Percentiles rank a stretch among this genome's conserved stretches.
These are phyloP conservation scores for Scalesia atractyloides DNA, from an alignment of 129 eudicot species.

Conservation along the genomic window DNA sequence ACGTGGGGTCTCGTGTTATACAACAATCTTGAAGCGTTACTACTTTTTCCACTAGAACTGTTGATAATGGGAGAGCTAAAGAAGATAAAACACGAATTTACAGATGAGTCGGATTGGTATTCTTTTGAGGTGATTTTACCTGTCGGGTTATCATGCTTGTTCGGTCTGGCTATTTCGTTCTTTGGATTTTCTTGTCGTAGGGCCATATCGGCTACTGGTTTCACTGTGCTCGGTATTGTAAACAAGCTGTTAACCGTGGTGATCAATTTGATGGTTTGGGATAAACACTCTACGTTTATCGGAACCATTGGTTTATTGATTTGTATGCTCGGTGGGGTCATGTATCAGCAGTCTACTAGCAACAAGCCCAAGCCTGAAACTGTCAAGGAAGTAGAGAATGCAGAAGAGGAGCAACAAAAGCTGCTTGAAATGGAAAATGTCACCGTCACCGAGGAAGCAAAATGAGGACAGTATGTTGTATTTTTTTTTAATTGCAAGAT, in stretches of 20 bases:
- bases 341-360: conserved; percentile 93
- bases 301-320: conserved; percentile 96
- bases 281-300: conserved; percentile 75
- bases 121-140: conserved; percentile 82
- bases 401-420: conserved; percentile 62
- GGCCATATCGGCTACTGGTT: conserved; percentile 97
- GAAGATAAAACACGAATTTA: conserved; percentile 83
- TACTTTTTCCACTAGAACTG: conserved; percentile 88
- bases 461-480: conserved; percentile 26
- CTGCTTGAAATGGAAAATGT: conserved; percentile 71
- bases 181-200: conserved; percentile 97
- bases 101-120: conserved; percentile 86
- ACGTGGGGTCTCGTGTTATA: conserved; percentile 98
- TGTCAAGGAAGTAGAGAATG: conserved; percentile 38
- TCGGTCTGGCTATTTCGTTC: conserved; percentile 95
- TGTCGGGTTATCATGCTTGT: conserved; percentile 84
- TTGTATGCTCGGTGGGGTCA: conserved; percentile 88
- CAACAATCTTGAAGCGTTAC: conserved; percentile 93
- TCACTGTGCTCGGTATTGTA: conserved; percentile 96
- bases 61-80: conserved; percentile 93
- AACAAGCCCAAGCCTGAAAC: conserved; percentile 47
- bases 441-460: conserved; percentile 29
- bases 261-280: conserved; percentile 91
- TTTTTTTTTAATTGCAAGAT: not conserved
- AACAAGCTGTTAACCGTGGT: conserved; percentile 94